Evolutionary conservation across 352 stramenopile species (phyloP).

Genomic region (Aphanomyces cochlioides): DNA sequence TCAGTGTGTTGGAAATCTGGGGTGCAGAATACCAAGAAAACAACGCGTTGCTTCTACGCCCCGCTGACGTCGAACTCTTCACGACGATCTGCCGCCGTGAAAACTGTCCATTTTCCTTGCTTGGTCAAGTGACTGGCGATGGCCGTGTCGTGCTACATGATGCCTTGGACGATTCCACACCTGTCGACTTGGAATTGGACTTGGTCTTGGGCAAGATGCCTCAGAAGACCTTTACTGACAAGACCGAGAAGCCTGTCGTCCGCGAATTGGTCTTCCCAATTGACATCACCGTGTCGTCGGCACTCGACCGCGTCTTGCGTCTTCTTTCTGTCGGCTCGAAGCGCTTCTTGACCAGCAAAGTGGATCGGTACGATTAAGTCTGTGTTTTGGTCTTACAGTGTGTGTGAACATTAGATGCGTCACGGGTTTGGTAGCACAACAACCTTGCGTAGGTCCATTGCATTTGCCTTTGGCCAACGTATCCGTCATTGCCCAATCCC

Average conservation of each 20-base stretch:
- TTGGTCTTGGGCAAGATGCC: slow-evolving; percentile 99
- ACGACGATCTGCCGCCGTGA: slow-evolving; percentile 94
- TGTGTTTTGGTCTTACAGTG: too few species aligned
- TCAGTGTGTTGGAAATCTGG: slow-evolving; percentile 99
- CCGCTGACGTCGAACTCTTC: slow-evolving; percentile 89
- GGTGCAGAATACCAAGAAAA: slow-evolving; percentile 99
- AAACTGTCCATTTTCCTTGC: slow-evolving; percentile 94
- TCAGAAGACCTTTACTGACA: slow-evolving; percentile 97
- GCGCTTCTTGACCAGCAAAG: slow-evolving; percentile 95
- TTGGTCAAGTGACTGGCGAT: slow-evolving; percentile 95
- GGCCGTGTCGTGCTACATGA: slow-evolving; percentile 97
- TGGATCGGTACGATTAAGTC: slow-evolving; percentile 75
- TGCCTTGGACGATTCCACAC: slow-evolving; percentile 89
- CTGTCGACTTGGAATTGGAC: slow-evolving; percentile 96
- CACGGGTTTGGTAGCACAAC: slow-evolving; percentile 96
- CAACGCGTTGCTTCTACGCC: slow-evolving; percentile 93
- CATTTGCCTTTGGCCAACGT: slow-evolving; percentile 97
- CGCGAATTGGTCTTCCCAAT: slow-evolving; percentile 69
- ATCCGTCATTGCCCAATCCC: slow-evolving; percentile 94
- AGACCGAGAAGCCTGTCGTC: slow-evolving; percentile 32
- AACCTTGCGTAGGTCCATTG: slow-evolving; percentile 98
- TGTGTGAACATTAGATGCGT: slow-evolving; percentile 66
- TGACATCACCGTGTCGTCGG: slow-evolving; percentile 85
- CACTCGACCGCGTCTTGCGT: slow-evolving; percentile 93
- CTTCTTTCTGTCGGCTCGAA: slow-evolving; percentile 97